phyloP scores from a whole-genome alignment of 495 filamentous ascomycete genomes.

The Penicillium longicatenatum region DNA sequence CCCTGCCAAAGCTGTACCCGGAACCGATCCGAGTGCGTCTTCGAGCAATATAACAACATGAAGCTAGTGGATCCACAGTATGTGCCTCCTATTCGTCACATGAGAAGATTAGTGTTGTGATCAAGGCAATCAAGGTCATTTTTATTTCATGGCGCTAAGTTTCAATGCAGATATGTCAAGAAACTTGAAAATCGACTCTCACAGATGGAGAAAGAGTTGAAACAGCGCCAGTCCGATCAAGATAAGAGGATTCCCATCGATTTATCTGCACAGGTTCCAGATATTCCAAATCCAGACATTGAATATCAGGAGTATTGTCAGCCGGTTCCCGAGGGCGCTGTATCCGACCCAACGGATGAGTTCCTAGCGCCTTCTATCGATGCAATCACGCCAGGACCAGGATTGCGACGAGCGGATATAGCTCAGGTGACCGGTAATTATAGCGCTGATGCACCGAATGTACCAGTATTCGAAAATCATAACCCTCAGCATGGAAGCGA shows the following conservation, averaged over 20 bases:
- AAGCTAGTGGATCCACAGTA: conserved; percentile 21
- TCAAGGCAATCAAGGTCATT: background rate
- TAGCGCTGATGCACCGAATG: background rate
- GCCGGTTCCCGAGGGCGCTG: background rate
- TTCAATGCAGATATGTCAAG: conserved; percentile 9
- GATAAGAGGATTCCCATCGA: background rate
- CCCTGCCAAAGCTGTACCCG: conserved; percentile 23
- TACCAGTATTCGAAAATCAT: background rate
- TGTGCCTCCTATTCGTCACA: background rate
- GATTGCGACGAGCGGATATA: background rate
- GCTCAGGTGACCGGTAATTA: background rate
- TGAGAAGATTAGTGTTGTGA: background rate
- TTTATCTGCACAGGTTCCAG: background rate
- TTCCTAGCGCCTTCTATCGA: conserved; percentile 1
- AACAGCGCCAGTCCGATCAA: background rate
- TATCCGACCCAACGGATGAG: conserved; percentile 4
- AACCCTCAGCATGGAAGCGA: background rate
- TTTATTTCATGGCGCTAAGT: background rate
- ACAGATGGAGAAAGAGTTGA: conserved; percentile 11
- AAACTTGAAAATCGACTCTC: conserved; percentile 12
- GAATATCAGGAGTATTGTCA: background rate
- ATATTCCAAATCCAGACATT: background rate
- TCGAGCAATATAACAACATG: conserved; percentile 11
- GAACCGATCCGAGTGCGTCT: conserved; percentile 17
- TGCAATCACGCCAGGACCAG: conserved; percentile 1